Evolutionary conservation across 352 stramenopile species (phyloP).

Genomic region (Globisporangium canariense): DNA sequence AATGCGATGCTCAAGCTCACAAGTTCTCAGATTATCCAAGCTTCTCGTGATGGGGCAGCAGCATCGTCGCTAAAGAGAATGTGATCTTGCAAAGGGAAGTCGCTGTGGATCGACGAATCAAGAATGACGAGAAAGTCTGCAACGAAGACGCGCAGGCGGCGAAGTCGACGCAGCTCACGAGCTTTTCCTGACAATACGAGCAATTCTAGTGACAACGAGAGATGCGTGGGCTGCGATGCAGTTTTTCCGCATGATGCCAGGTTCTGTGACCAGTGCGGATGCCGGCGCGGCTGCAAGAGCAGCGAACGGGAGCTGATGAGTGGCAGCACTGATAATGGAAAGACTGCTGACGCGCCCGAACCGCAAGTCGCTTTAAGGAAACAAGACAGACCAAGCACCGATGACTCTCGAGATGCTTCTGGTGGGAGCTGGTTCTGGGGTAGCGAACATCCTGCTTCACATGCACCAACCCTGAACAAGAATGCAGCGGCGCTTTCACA

Average conservation of each 20-base stretch:
- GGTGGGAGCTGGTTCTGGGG: constrained; percentile 2
- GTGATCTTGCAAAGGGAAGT: not conserved
- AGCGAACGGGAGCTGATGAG: not conserved
- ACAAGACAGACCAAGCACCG: not conserved
- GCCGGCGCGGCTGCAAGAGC: not conserved
- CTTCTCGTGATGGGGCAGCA: not conserved
- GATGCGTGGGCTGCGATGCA: not conserved
- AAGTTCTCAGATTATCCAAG: not conserved
- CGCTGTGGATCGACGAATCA: not conserved
- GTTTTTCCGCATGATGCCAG: not conserved
- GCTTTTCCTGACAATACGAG: not conserved
- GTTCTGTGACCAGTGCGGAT: constrained; percentile 8
- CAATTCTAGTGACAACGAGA: not conserved
- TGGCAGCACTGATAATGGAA: not conserved
- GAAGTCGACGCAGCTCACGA: not conserved
- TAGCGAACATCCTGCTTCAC: not conserved
- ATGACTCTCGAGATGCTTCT: not conserved
- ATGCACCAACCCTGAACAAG: not conserved
- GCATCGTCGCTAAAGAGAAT: not conserved
- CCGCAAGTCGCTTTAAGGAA: not conserved
- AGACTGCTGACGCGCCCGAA: not conserved
- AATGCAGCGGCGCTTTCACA: not conserved
- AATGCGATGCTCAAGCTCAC: not conserved
- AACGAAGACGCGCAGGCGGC: not conserved
- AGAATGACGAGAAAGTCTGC: not conserved